Conservation (phyloP, 305 asterid species). For the Plantago coronopus region DNA sequence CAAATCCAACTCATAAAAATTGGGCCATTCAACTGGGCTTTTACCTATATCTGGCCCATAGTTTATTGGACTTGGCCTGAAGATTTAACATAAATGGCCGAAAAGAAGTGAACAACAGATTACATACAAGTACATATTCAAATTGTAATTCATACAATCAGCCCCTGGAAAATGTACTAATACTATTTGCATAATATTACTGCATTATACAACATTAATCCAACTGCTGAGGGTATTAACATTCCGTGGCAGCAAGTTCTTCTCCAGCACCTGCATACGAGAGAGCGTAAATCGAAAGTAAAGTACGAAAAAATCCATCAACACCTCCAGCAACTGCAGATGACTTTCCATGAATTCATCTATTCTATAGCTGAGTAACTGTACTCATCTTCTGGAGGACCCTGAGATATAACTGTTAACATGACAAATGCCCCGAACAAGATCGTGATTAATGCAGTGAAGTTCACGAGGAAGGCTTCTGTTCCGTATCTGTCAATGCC, state of each 20-base stretch:
- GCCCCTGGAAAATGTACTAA: too few relatives aligned
- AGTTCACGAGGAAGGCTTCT: conserved; percentile 84
- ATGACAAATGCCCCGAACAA: conserved; percentile 70
- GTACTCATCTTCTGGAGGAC: conserved; percentile 54
- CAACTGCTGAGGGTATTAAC: background rate
- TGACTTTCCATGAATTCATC: conserved; percentile 5
- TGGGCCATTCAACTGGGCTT: too few relatives aligned
- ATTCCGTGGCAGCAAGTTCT: background rate
- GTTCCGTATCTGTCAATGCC: conserved; percentile 74
- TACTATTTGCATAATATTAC: too few relatives aligned
- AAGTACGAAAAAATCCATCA: background rate
- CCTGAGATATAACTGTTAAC: conserved; percentile 55
- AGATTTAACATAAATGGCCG: too few relatives aligned
- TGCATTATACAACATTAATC: background rate
- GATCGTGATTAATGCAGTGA: conserved; percentile 75
- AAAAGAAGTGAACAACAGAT: too few relatives aligned
- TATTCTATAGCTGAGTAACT: conserved; percentile 65
- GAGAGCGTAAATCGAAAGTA: background rate
- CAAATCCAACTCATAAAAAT: too few relatives aligned
- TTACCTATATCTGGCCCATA: too few relatives aligned
- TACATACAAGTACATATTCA: too few relatives aligned
- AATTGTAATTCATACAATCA: too few relatives aligned
- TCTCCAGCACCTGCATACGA: background rate
- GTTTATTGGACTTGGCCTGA: too few relatives aligned
- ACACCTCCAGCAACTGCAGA: conserved; percentile 9